Evolutionary conservation across 1,284 basidiomycete species (phyloP), one percentile per base, ranked within the genome.

Genomic region (Singerocomus inundabilis): DNA sequence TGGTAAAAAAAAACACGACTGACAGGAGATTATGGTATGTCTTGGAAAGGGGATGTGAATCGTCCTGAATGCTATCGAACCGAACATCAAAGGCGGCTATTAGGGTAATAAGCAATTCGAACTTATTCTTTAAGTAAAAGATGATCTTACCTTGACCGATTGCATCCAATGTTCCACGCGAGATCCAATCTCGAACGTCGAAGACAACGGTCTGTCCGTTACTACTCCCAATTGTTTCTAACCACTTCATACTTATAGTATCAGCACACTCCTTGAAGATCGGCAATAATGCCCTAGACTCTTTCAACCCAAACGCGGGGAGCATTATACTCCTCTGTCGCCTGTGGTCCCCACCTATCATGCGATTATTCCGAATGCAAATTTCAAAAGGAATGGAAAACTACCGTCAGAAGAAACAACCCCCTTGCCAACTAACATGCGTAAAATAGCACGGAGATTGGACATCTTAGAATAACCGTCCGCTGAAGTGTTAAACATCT

Each of bases 321-420:
- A 70, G 60, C 62, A 79, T 63, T n/a, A 74, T 62, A 46, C 67
- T 76, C 44, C 70, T 57, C 26, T 78, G 74, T 32, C 74, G 63
- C 49, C 68, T 73, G 50, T 79, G 77, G 12, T 50, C 61, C 12
- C 70, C 70, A 4, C 74, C 77, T 79, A 42, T 12, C 9, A 13
- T 40, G 9, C 1, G 18, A 21, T 39, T n/a, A 35, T 34, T 36
- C 18, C 12, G 31, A 41, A 36, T 5, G 1, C 15, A 52, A 18
- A 42, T 12, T 8, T 4, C 28, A 15, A 29, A 3, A 6, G 35
- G 16, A 15, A 4, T 21, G 21, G 5, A 12, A 32, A 7, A 43
- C 49, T 52, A 76, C 76, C 76, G 10, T 76, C 71, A 25, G 71
- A 71, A 66, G 67, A 75, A 0, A 66, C 32, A 11, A 77, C 37